Evolutionary conservation across 1,284 basidiomycete species (phyloP), one percentile per base, ranked within the genome.

Genomic region (Boletus sp.): DNA sequence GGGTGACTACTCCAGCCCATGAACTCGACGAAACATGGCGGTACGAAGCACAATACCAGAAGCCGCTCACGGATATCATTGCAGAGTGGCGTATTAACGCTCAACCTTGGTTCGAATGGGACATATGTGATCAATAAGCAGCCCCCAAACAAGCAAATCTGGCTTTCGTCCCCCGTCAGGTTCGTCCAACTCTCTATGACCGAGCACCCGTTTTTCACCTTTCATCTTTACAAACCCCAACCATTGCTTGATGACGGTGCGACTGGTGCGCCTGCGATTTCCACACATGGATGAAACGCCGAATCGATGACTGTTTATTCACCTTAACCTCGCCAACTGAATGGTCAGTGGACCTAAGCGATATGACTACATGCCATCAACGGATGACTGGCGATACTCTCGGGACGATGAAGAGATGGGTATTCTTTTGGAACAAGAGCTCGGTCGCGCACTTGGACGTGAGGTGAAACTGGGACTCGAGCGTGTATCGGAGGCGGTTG

Each of bases 121-220:
- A 98, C 93, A n/a, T 99, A 98, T 77, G 96, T 98, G 43, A 92
- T 99, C 78, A 99, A 99, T 79, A 99, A 99, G 80, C 96, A 99
- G 75, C 96, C 96, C 11, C 96, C 97, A 7, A 98, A 98, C 73
- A 94, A 95, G 75, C 97, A 99, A 74, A 98, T 99, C 70, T 99
- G 96, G 96, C 80, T 99, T 36, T 96, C 93, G 13, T 96, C 94
- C 37, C 96, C 96, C 0, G 71, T 88, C 61, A 92, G 88, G 89
- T 88, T 59, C 37, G 77, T 65, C 53, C 43, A 41, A 18, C 49
- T 45, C 35, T 63, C 20, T n/a, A 45, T 12, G 48, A 45, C 24
- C 43, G 8, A 44, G 42, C 20, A 46, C n/a, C 24, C 41, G 46
- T 44, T 57, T 41, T 59, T 61, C 50, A 63, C 37, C 42, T 41